These are phyloP conservation scores for Aspergillus tubingensis DNA, from an alignment of 2,329 filamentous ascomycete species.

Conservation along the genomic window DNA sequence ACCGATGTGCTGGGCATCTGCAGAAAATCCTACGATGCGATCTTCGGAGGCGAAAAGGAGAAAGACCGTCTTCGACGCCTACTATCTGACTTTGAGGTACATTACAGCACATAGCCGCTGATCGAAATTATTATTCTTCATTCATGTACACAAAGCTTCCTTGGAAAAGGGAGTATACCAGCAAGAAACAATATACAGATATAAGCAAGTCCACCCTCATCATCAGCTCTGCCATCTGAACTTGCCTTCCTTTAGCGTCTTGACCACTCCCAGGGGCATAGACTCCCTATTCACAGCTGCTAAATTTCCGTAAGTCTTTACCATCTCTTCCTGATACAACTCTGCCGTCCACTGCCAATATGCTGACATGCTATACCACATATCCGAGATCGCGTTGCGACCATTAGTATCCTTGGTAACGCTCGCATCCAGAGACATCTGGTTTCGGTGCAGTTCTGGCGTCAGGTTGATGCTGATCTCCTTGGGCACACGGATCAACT, in stretches of 20 bases:
- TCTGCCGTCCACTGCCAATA: slow-evolving; percentile 49
- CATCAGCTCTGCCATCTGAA: slow-evolving; percentile 45
- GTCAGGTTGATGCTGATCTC: slow-evolving; percentile 35
- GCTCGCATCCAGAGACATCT: slow-evolving; percentile 19
- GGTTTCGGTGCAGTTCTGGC: slow-evolving; percentile 28
- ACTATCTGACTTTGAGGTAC: slow-evolving; percentile 25
- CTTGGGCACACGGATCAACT: slow-evolving; percentile 34
- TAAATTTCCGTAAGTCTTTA: slow-evolving; percentile 42
- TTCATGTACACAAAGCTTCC: not conserved
- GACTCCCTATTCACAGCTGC: slow-evolving; percentile 44
- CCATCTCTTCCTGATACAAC: slow-evolving; percentile 44
- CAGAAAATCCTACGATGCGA: slow-evolving; percentile 62
- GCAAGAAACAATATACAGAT: not conserved
- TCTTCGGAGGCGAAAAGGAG: slow-evolving; percentile 67
- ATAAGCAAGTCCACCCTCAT: not conserved
- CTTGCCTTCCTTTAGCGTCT: slow-evolving; percentile 43
- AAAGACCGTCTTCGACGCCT: slow-evolving; percentile 40
- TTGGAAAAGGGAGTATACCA: not conserved
- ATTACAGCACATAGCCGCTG: slow-evolving; percentile 9
- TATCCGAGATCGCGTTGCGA: slow-evolving; percentile 23
- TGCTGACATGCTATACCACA: slow-evolving; percentile 39
- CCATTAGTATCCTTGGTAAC: slow-evolving; percentile 4
- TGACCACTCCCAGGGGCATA: slow-evolving; percentile 47
- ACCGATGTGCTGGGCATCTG: slow-evolving; percentile 57
- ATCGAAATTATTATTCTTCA: not conserved